Conservation (phyloP, 2,329 filamentous ascomycete genomes). For the Claviceps monticola region DNA sequence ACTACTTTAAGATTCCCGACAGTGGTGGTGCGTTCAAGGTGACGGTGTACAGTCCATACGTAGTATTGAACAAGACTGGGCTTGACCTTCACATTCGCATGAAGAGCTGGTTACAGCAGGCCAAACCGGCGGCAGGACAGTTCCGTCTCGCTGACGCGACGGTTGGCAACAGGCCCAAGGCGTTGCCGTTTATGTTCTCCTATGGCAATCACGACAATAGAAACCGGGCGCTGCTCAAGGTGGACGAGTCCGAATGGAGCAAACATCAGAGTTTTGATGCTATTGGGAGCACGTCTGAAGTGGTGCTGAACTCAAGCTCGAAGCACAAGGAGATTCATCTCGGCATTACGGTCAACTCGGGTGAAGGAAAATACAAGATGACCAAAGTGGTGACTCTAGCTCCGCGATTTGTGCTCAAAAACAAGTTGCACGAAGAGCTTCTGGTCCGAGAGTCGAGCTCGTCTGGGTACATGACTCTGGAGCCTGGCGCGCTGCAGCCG, state of each 20-base stretch:
- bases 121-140: constrained; percentile 73
- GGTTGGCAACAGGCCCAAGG: constrained; percentile 49
- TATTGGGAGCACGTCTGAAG: constrained; percentile 83
- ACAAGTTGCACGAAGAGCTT: constrained; percentile 78
- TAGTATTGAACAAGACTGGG: constrained; percentile 90
- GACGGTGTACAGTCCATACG: constrained; percentile 87
- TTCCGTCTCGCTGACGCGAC: constrained; percentile 39
- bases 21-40: constrained; percentile 94
- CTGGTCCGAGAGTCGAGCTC: constrained; percentile 86
- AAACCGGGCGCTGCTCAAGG: constrained; percentile 76
- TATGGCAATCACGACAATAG: constrained; percentile 78
- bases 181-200: constrained; percentile 91
- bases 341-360: constrained; percentile 76
- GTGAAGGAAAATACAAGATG: constrained; percentile 95
- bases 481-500: constrained; percentile 66
- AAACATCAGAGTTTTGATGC: constrained; percentile 97
- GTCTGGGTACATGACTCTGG: constrained; percentile 66
- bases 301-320: constrained; percentile 61
- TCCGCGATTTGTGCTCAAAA: constrained; percentile 86
- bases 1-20: constrained; percentile 82
- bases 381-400: constrained; percentile 90
- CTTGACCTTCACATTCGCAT: constrained; percentile 76
- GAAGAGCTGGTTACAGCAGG: constrained; percentile 75
- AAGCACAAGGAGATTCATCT: constrained; percentile 75
- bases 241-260: constrained; percentile 88